phyloP scores from a whole-genome alignment of 371 early-diverging fungal species.

The Mucor lusitanicus region DNA sequence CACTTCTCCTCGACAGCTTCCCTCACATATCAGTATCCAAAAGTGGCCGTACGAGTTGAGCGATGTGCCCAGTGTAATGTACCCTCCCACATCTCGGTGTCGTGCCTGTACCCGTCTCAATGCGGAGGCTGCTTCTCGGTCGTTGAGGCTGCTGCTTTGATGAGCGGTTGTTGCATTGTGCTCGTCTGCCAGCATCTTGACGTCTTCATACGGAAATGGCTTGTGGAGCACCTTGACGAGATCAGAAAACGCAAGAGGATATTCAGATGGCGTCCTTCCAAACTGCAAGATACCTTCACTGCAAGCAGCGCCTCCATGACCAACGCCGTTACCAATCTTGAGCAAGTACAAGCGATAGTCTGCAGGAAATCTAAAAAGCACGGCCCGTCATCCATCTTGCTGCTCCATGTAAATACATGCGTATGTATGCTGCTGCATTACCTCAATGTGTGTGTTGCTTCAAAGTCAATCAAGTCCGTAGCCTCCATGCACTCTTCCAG shows the following conservation, averaged over 20 bases:
- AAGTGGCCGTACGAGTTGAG: slow-evolving; percentile 6
- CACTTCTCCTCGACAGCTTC: slow-evolving; percentile 12
- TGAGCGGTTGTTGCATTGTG: background rate
- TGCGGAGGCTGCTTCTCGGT: background rate
- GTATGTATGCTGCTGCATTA: background rate
- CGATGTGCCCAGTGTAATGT: slow-evolving; percentile 10
- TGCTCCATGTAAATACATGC: too few species aligned
- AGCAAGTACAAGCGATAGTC: slow-evolving; percentile 10
- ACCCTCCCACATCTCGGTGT: slow-evolving; percentile 3
- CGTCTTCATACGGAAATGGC: background rate
- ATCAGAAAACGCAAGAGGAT: slow-evolving; percentile 2
- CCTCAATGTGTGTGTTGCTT: slow-evolving; percentile 4
- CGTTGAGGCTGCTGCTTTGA: background rate
- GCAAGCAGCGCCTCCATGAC: background rate
- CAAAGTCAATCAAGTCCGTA: background rate
- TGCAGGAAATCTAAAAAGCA: slow-evolving; percentile 6
- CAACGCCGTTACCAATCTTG: slow-evolving; percentile 4
- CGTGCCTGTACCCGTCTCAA: background rate
- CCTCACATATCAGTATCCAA: slow-evolving; percentile 21
- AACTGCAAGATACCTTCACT: slow-evolving; percentile 4
- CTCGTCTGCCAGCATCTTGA: background rate
- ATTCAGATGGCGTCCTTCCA: slow-evolving; percentile 4
- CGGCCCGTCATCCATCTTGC: background rate
- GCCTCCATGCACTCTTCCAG: background rate
- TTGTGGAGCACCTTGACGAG: background rate